Evolutionary conservation across 2,329 filamentous ascomycete species (phyloP), one percentile per base, ranked within the genome.

Genomic region (Botrytis elliptica): DNA sequence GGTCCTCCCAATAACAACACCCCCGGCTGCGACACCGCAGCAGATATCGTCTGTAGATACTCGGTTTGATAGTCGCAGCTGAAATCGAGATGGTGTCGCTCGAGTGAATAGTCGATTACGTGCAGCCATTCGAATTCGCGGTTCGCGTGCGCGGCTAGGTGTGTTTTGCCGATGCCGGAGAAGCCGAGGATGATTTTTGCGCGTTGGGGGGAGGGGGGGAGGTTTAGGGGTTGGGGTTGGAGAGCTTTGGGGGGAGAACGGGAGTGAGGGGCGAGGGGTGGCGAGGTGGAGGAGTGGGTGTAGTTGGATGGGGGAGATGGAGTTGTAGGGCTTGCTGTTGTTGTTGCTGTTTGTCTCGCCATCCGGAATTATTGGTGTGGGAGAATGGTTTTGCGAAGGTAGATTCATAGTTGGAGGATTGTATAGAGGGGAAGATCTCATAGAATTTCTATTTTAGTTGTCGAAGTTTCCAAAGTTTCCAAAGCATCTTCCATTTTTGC

Each of bases 81-180:
- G 52, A 68, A 49, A 55, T 72, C 71, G 2, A 69, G 14, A 29
- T 57, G 52, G 25, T 72, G 63, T 22, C 52, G 36, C 29, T 59
- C 46, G 22, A 72, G 55, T 20, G 71, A 72, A 57, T 59, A 59
- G 14, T 72, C 71, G 60, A 72, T 72, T 40, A 72, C 71, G 60
- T 46, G 63, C 33, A 72, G 20, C 71, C 71, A 72, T 60, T 69
- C 64, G 40, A 69, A 72, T 52, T 69, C 71, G 25, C 64, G 71
- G 25, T 72, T 72, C 12, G 71, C 71, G 60, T 49, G 60, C 16
- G 71, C 71, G 20, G 71, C 71, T 9, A 69, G 33, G n/a, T 72
- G 63, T n/a, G 64, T 68, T 18, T 68, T 69, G 16, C 71, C 71
- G 59, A 72, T 60, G 25, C 38, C 64, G 8, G 71, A 65, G 14